Base-by-base conservation (phyloP, 2,329 filamentous ascomycete species). In the Fusarium longipes region DNA sequence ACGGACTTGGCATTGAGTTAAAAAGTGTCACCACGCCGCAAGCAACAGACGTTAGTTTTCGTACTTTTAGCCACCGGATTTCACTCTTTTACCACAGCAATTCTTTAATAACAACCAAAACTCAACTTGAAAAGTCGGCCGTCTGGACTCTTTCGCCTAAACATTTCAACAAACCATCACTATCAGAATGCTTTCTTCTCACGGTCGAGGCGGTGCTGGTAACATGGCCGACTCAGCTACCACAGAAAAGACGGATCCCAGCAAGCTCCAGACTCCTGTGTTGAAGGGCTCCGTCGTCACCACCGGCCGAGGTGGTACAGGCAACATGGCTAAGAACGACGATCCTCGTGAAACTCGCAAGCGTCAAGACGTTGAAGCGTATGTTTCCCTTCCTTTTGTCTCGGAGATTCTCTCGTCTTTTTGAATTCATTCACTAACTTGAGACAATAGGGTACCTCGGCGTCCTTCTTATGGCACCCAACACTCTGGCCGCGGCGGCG, bases 201-300 rank as follows among this genome's bases (percentile, higher is more conserved):
- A 92, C 74, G 92, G 92, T 72, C 90, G 92, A 66, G 92, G 92
- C 74, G 92, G 92, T 75, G 92, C 91, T 65, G 91, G 90, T 75
- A 93, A 93, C 81, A 91, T 92, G 76, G 83, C 85, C 75, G 83
- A 86, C 68, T 78, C 82, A 58, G 77, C 81, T 66, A 79, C 83
- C 65, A 82, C 82, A 15, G 81, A 87, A 49, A 81, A 86, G 67
- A 71, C 88, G 42, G 79, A 82, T 29, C 80, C 87, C 42, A 80
- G 86, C 58, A 91, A 95, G 74, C 87, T 97, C 66, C 82, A 90
- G 73, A 97, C 93, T 2, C 94, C 94, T 1, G 91, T 88, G 14
- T 87, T 98, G 76, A 97, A 96, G 81, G 87, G 87, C 44, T 82
- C 91, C n/a, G 84, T 92, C 68, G 93, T 95, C 75, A 97, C 94